Evolutionary conservation across 2,329 filamentous ascomycete genomes (phyloP), one percentile per base, ranked within the genome.

Genomic region (Chrysoporthe puriensis): DNA sequence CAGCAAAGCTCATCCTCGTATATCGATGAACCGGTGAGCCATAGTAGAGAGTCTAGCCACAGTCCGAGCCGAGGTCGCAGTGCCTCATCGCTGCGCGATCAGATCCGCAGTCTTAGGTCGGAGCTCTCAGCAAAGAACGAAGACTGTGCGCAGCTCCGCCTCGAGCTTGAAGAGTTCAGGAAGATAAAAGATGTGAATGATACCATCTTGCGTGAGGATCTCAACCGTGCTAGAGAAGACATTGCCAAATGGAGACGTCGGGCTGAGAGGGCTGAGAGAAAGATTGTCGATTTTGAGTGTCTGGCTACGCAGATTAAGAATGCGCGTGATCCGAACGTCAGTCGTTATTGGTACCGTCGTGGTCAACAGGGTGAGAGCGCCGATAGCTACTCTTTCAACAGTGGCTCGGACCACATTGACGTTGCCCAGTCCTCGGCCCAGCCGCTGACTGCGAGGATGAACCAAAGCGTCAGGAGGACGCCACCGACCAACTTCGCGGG

Each of bases 241-340:
- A 50, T 50, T 32, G 46, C 43, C 48, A 65, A 57, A 44, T 70
- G 68, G 66, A 64, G 54, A 43, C 40, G 66, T 9, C 57, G 68
- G 59, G 68, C 68, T n/a, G 68, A 70, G 66, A 65, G 40, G 54
- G 68, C 68, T 11, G 68, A 70, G 63, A 57, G 14, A 8, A 68
- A 65, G 32, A 43, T 68, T 18, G 62, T 61, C 16, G 67, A 43
- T 3, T 52, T 60, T 21, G 65, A 69, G 32, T 26, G 59, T 11
- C 46, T 56, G 42, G 44, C 62, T 2, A 56, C 50, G 18, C 63
- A 64, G 16, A 64, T 56, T 44, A 50, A 68, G 18, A 54, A 63
- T 42, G 50, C 16, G n/a, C 42, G 43, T 42, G 62, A 43, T n/a
- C 46, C 21, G 13, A 48, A 34, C 48, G 18, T 21, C 43, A 58